Conservation (phyloP, 345 rosid species). For the Firmiana major region DNA sequence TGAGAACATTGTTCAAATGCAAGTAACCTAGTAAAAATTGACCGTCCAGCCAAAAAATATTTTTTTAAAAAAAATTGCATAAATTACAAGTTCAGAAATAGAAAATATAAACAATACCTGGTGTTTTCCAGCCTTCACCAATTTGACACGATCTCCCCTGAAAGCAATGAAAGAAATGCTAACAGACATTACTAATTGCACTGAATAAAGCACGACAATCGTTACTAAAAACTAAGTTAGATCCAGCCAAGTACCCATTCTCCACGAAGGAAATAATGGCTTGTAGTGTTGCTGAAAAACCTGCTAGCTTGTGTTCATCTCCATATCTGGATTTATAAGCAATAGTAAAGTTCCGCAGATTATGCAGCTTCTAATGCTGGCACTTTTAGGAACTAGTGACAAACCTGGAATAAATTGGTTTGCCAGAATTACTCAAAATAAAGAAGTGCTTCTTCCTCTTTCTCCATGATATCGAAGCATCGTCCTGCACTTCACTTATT, state of each 20-base stretch:
- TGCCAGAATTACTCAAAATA: constrained; percentile 92
- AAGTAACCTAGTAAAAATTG: neutral
- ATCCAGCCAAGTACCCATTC: constrained; percentile 63
- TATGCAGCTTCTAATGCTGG: neutral
- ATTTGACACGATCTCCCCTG: constrained; percentile 52
- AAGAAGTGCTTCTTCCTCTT: constrained; percentile 99
- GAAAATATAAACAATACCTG: constrained; percentile 35
- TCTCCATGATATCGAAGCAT: constrained; percentile 93
- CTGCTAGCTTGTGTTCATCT: constrained; percentile 97
- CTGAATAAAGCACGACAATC: neutral
- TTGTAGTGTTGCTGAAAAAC: constrained; percentile 97
- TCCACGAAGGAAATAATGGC: constrained; percentile 98
- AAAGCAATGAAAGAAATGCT: constrained; percentile 10
- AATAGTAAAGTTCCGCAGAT: neutral
- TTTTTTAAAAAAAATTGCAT: neutral
- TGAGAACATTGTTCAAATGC: neutral
- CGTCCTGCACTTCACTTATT: constrained; percentile 79
- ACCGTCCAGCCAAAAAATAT: neutral
- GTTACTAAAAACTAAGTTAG: constrained; percentile 3
- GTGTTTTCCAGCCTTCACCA: constrained; percentile 55
- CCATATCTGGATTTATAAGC: constrained; percentile 60
- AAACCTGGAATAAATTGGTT: constrained; percentile 97
- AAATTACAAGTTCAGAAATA: neutral
- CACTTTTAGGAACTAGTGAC: neutral
- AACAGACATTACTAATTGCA: constrained; percentile 36